A percentile compares a stretch with the other conserved stretches of the same genome.
These are phyloP conservation scores for Termitomyces sp. DNA, from an alignment of 768 basidiomycete genomes.

Conservation along the genomic window DNA sequence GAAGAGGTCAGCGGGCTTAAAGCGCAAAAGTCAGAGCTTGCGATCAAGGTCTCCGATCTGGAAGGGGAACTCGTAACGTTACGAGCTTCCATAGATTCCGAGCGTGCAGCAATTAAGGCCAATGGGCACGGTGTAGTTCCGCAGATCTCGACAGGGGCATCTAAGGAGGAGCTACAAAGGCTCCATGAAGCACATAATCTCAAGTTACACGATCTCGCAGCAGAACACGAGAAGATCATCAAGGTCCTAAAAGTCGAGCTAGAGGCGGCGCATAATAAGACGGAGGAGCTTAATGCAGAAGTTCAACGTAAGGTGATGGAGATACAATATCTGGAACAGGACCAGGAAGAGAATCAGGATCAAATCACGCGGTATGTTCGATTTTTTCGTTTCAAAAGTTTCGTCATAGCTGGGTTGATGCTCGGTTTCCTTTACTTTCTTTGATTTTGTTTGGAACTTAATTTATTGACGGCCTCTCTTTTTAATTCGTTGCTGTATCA, in stretches of 20 bases:
- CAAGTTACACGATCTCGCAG: constrained; percentile 70
- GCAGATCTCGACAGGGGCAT: constrained; percentile 44
- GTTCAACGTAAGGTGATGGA: constrained; percentile 74
- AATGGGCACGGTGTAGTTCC: constrained; percentile 43
- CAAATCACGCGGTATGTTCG: constrained; percentile 74
- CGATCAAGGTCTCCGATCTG: constrained; percentile 62
- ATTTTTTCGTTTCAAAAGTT: constrained; percentile 54
- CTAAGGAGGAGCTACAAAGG: constrained; percentile 72
- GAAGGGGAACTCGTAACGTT: constrained; percentile 72
- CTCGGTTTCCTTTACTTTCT: constrained; percentile 52
- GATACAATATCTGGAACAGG: constrained; percentile 73
- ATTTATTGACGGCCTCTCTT: constrained; percentile 32
- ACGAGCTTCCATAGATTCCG: constrained; percentile 49
- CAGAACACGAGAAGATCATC: constrained; percentile 56
- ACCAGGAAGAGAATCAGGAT: constrained; percentile 72
- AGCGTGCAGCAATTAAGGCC: constrained; percentile 45
- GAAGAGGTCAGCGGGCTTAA: constrained; percentile 53
- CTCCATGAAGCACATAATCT: constrained; percentile 83
- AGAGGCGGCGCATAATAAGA: constrained; percentile 41
- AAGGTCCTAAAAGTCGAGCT: constrained; percentile 53
- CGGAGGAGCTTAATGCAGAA: constrained; percentile 54
- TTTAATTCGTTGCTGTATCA: constrained; percentile 29
- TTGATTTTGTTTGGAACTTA: constrained; percentile 30
- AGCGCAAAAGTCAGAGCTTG: constrained; percentile 58
- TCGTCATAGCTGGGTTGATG: constrained; percentile 44